Percentiles rank a stretch among this genome's conserved stretches.
Conservation (phyloP, 2,329 filamentous ascomycete species). For the Aspergillus pseudoglaucus region DNA sequence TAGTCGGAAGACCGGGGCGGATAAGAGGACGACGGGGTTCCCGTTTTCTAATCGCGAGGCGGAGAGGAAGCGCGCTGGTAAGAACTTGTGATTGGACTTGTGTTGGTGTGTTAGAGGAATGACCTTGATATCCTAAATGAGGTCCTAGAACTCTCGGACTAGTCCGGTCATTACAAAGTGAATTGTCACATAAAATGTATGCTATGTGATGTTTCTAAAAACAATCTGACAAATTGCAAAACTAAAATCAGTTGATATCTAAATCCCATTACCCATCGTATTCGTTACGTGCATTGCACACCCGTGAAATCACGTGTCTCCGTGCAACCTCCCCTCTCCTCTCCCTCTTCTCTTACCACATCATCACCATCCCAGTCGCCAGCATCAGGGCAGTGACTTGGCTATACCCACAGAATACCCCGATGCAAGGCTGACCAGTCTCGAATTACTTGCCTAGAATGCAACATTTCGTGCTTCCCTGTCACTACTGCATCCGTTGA, state of each 20-base stretch:
- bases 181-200: too few relatives aligned
- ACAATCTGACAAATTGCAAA: too few relatives aligned
- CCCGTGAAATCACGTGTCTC: too few relatives aligned
- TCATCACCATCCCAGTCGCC: background rate
- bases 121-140: background rate
- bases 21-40: slow-evolving; percentile 61
- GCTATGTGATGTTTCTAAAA: too few relatives aligned
- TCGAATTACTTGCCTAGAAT: background rate
- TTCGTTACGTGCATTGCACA: too few relatives aligned
- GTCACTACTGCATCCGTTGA: background rate
- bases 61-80: slow-evolving; percentile 43
- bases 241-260: too few relatives aligned
- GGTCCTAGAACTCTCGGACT: background rate
- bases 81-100: slow-evolving; percentile 14
- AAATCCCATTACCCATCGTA: too few relatives aligned
- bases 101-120: background rate
- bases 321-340: background rate
- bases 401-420: background rate
- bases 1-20: slow-evolving; percentile 57
- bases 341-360: background rate
- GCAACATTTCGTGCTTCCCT: background rate
- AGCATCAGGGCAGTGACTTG: background rate
- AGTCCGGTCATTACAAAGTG: too few relatives aligned
- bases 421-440: background rate
- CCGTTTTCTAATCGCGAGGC: slow-evolving; percentile 58